Conservation (phyloP, 2,329 filamentous ascomycete species). For the Apiospora marii region DNA sequence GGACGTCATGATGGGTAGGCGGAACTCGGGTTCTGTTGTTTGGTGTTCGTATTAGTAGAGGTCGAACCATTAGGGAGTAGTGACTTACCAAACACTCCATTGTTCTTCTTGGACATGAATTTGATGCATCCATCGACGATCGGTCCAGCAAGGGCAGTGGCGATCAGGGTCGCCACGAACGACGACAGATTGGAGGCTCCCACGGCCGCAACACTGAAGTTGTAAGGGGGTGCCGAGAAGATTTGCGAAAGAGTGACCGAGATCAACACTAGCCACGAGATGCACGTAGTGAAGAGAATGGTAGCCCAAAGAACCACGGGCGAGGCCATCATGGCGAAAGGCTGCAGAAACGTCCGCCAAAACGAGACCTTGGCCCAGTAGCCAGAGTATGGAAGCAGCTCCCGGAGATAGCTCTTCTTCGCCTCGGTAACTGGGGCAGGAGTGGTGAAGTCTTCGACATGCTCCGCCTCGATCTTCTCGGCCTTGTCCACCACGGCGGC, state of each 20-base stretch:
- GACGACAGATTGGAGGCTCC: constrained; percentile 60
- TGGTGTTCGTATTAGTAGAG: neutral
- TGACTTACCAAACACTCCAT: constrained; percentile 51
- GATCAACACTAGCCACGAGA: constrained; percentile 53
- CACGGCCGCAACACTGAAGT: constrained; percentile 56
- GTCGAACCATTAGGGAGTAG: neutral
- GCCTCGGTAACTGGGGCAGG: constrained; percentile 35
- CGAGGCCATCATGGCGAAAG: constrained; percentile 58
- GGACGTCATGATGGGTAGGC: constrained; percentile 49
- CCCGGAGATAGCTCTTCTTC: constrained; percentile 44
- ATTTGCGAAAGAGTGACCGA: constrained; percentile 57
- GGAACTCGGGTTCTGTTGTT: constrained; percentile 56
- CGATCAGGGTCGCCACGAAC: constrained; percentile 55
- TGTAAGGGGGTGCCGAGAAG: constrained; percentile 58
- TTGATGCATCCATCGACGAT: constrained; percentile 54
- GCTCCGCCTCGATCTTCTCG: constrained; percentile 25
- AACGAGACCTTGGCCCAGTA: constrained; percentile 46
- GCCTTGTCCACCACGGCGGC: neutral
- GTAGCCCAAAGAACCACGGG: constrained; percentile 59
- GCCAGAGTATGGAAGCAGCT: constrained; percentile 46
- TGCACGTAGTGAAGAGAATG: constrained; percentile 53
- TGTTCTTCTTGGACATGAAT: constrained; percentile 56
- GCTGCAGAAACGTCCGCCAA: constrained; percentile 52
- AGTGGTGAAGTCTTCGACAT: constrained; percentile 6
- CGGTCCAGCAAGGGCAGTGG: constrained; percentile 53